Evolutionary conservation across 164 flowering plant genomes (phyloP), one percentile per base, ranked within the genome.

Genomic region (Magnolia officinalis): DNA sequence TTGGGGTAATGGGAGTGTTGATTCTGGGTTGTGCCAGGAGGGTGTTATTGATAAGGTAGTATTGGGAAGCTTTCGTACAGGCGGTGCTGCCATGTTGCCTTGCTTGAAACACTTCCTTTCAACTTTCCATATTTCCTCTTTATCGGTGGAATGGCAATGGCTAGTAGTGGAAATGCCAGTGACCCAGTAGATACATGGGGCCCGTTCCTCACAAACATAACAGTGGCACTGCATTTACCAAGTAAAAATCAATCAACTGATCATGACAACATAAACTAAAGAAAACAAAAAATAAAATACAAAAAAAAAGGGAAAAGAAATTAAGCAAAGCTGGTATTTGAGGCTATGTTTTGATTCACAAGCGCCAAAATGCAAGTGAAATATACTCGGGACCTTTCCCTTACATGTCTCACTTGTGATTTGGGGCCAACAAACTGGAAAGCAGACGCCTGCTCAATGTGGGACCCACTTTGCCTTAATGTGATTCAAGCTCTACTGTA

Each of bases 91-190:
- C 50, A 51, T 72, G 37, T 77, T 80, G 37, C 76, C 79, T 50
- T 72, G 77, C 85, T 85, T 85, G 68, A 83, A 75, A 51, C 18
- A 66, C 78, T 81, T 85, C 77, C 97, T 85, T 82, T 76, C 78
- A n/a, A 23, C 6, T 79, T 70, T 86, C 99, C 98, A 95, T 45
- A n/a, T 63, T 68, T 84, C 90, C 14, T 81, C 88, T 78, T 91
- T 91, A 66, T 93, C 97, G 81, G 88, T 90, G 16, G 98, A 89
- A 82, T 91, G 92, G 77, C 98, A 95, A 84, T 95, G 99, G 74
- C 88, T 92, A 8, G 21, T 8, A 63, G 50, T 74, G 66, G 84
- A 81, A 65, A 31, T 59, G 67, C 96, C 93, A 58, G 84, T 82
- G 63, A 89, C 90, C 98, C 98, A 95, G 29, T 75, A 67, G 23